Base-by-base conservation (phyloP, 768 basidiomycete species). In the Lactarius sp. region DNA sequence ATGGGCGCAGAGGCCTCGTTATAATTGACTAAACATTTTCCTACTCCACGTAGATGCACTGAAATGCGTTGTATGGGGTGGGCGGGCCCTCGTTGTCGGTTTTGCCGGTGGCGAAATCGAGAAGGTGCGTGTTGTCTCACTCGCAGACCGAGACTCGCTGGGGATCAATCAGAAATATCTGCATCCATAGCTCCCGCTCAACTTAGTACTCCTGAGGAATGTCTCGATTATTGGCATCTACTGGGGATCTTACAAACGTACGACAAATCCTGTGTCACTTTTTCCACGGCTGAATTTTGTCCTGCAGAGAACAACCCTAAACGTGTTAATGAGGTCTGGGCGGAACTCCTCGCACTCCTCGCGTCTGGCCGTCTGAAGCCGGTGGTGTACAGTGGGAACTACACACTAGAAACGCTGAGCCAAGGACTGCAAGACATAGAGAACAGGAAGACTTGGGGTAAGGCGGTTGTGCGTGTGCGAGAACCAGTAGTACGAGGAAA, bases 61-160 rank as follows among this genome's bases (percentile, higher is more conserved):
- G 61, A 98, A 95, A 72, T 96, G 94, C 72, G 91, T 94, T 61
- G 90, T 89, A 0, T 98, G 95, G 87, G 94, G 95, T 73, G 94
- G 95, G 1, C 83, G 96, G 14, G 87, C 90, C 1, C 70, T 99
- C 12, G 90, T 98, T n/a, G 87, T 99, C 56, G 97, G 96, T 6
- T 98, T 95, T 73, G 92, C 90, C 4, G 90, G 82, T 7, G 92
- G 92, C 4, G 75, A 79, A 13, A 92, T 96, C 59, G 92, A 94
- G 74, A 91, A 92, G 79, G 88, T 89, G 54, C 10, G 71, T 60
- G 31, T 31, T 6, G 18, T 50, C 7, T 13, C 22, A 9, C 18
- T 27, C 34, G 12, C 12, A 31, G 16, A n/a, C 14, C 27, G 31
- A 27, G 13, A 12, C 16, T n/a, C 33, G n/a, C 7, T 18, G 42